phyloP scores from a whole-genome alignment of 345 rosid genomes.

The Syzygium grande region DNA sequence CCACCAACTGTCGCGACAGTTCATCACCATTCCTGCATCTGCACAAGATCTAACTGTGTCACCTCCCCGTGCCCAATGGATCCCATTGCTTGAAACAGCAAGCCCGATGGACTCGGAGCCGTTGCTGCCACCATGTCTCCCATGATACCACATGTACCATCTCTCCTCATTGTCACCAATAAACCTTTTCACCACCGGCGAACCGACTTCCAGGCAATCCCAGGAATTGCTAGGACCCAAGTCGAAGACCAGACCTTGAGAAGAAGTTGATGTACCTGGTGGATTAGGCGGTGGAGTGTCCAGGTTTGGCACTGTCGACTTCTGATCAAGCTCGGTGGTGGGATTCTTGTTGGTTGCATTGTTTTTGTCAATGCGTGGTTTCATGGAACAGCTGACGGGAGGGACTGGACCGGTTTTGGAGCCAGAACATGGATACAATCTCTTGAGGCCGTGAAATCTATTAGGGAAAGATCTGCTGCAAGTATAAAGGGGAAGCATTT shows the following conservation, averaged over 20 bases:
- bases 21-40: slow-evolving; percentile 74
- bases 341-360: slow-evolving; percentile 13
- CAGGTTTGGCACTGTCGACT: neutral
- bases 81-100: slow-evolving; percentile 40
- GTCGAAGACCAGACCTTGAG: slow-evolving; percentile 32
- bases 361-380: slow-evolving; percentile 18
- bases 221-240: slow-evolving; percentile 28
- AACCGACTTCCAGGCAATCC: slow-evolving; percentile 34
- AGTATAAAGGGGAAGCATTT: neutral
- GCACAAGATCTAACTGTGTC: slow-evolving; percentile 30
- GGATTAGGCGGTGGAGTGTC: slow-evolving; percentile 8
- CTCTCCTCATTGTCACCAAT: slow-evolving; percentile 44
- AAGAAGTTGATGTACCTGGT: slow-evolving; percentile 8
- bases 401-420: neutral
- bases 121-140: slow-evolving; percentile 7
- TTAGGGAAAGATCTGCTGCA: slow-evolving; percentile 1
- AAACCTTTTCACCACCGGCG: slow-evolving; percentile 44
- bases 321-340: neutral
- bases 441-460: neutral
- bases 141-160: slow-evolving; percentile 53
- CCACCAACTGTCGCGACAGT: slow-evolving; percentile 69
- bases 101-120: slow-evolving; percentile 31
- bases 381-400: slow-evolving; percentile 21
- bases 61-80: slow-evolving; percentile 34
- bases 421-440: neutral